Evolutionary conservation across 2,329 filamentous ascomycete species (phyloP).

Genomic region (Phyllosticta citribraziliensis): DNA sequence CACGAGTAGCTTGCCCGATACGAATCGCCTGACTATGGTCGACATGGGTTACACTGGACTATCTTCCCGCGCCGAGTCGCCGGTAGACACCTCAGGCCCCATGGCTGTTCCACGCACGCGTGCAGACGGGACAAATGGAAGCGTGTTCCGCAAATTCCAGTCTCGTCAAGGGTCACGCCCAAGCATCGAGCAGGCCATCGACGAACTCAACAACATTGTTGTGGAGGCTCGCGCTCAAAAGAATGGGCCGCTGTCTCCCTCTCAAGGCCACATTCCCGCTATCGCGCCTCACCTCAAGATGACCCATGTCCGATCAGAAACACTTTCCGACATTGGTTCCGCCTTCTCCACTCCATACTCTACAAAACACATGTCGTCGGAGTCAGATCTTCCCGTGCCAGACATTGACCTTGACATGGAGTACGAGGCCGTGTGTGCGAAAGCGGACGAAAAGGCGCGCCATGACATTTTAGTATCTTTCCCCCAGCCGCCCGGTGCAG

Average conservation of each 20-base stretch:
- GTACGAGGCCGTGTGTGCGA: neutral
- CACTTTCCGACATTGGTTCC: slow-evolving; percentile 39
- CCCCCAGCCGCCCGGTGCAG: neutral
- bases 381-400: neutral
- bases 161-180: slow-evolving; percentile 28
- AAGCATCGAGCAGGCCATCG: slow-evolving; percentile 36
- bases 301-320: slow-evolving; percentile 35
- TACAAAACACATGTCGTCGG: neutral
- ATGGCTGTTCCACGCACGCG: slow-evolving; percentile 1
- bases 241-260: slow-evolving; percentile 22
- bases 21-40: neutral
- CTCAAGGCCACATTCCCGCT: slow-evolving; percentile 35
- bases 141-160: slow-evolving; percentile 18
- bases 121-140: neutral
- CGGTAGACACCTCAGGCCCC: neutral
- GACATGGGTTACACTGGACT: neutral
- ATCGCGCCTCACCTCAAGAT: slow-evolving; percentile 36
- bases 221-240: slow-evolving; percentile 32
- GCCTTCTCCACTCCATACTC: slow-evolving; percentile 33
- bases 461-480: neutral
- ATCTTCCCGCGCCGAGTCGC: neutral
- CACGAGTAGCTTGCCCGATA: slow-evolving; percentile 13
- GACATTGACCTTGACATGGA: neutral
- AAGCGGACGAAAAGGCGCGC: neutral
- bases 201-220: slow-evolving; percentile 40